Conservation (phyloP, 2,329 filamentous ascomycete species). For the Pseudogymnoascus destructans region DNA sequence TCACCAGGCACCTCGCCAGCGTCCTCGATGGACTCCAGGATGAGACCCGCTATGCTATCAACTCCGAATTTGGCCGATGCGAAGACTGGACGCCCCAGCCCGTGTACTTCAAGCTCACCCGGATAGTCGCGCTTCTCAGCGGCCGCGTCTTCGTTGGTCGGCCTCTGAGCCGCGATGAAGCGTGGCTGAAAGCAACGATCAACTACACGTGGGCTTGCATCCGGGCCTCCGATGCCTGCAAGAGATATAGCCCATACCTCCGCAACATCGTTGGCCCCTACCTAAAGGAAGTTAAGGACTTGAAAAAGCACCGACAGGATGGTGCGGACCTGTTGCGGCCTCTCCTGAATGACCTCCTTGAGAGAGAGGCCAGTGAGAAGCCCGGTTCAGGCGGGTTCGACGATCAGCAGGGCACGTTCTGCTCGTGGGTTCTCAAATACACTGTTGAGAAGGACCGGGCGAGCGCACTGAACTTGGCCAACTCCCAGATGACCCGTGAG, state of each 20-base stretch:
- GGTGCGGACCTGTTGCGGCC: slow-evolving; percentile 15
- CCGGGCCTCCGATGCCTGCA: slow-evolving; percentile 14
- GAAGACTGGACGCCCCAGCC: slow-evolving; percentile 24
- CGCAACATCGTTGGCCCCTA: slow-evolving; percentile 13
- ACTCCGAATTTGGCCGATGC: slow-evolving; percentile 11
- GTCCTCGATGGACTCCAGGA: slow-evolving; percentile 12
- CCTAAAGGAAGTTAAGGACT: slow-evolving; percentile 11
- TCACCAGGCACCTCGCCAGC: slow-evolving; percentile 12
- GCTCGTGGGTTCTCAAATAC: slow-evolving; percentile 16
- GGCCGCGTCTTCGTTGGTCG: slow-evolving; percentile 24
- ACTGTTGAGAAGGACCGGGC: slow-evolving; percentile 6
- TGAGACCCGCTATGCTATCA: slow-evolving; percentile 10
- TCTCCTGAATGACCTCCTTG: slow-evolving; percentile 11
- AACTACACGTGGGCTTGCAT: slow-evolving; percentile 16
- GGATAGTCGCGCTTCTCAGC: slow-evolving; percentile 29
- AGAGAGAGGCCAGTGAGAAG: slow-evolving; percentile 4
- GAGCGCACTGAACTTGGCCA: slow-evolving; percentile 10
- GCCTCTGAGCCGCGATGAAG: slow-evolving; percentile 19
- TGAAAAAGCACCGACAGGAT: slow-evolving; percentile 12
- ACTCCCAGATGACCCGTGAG: slow-evolving; percentile 28
- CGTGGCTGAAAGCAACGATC: slow-evolving; percentile 19
- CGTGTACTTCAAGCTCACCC: slow-evolving; percentile 26
- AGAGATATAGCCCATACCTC: slow-evolving; percentile 14
- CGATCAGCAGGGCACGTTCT: slow-evolving; percentile 16
- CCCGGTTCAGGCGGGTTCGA: background rate